Base-by-base conservation (phyloP, 106 monocot genomes). In the Allium sativum region DNA sequence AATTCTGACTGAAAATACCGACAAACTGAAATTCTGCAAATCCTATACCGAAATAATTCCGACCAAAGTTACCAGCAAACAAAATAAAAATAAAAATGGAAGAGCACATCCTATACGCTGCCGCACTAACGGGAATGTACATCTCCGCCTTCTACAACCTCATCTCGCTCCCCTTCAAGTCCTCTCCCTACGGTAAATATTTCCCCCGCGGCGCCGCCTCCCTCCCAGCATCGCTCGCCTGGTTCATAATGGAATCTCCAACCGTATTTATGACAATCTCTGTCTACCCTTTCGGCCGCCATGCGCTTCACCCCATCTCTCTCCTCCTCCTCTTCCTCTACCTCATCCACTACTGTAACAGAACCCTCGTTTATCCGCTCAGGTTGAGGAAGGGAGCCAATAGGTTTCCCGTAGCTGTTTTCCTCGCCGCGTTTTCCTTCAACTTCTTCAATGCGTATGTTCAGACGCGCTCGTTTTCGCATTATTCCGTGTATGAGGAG, bases 221-320 rank as follows among this genome's bases (percentile, higher is more conserved):
- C 12, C 20, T 93, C 47, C 73, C 82, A 15, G 53, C 85, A 0
- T 13, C 78, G 0, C 59, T 80, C 13, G 86, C 79, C 44, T 93
- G 93, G 93, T 74, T 83, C 72, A 62, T 89, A 16, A 89, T 93
- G 89, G 93, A 89, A 67, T 73, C 71, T 67, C 85, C 89, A 40
- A 78, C 82, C 40, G 13, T 58, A 21, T 58, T 21, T 12, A 73
- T 86, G 65, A 55, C 76, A 16, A 48, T 57, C 57, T 19, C 7
- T 11, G 8, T 56, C 56, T 56, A 21, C 31, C 56, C 56, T 7
- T 40, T 21, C 56, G 18, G 56, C 56, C 56, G 56, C 56, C 56
- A 56, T 21, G 11, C 1, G 12, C 4, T 15, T 6, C 14, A n/a
- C 11, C 42, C 40, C 16, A 40, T 70, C 54, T 31, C 76, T 50